phyloP scores from a whole-genome alignment of 2,329 filamentous ascomycete genomes.

The Pyricularia pennisetigena region DNA sequence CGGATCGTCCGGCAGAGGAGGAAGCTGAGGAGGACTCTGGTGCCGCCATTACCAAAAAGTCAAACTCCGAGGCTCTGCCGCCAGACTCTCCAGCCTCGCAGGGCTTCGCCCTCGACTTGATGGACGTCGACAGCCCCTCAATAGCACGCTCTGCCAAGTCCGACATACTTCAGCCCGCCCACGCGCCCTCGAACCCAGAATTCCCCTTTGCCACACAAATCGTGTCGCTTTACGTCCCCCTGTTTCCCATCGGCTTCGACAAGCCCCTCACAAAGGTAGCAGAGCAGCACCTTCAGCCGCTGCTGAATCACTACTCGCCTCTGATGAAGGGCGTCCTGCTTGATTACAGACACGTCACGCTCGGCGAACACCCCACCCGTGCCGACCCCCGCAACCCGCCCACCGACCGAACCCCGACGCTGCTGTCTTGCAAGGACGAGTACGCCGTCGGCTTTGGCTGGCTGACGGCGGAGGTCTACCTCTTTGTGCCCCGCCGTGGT shows the following conservation, averaged over 20 bases:
- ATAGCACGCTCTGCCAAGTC: slow-evolving; percentile 14
- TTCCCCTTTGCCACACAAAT: slow-evolving; percentile 74
- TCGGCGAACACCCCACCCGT: slow-evolving; percentile 50
- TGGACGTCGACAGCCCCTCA: slow-evolving; percentile 28
- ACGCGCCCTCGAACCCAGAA: slow-evolving; percentile 26
- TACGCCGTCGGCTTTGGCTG: slow-evolving; percentile 81
- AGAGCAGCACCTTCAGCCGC: slow-evolving; percentile 64
- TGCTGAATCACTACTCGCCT: slow-evolving; percentile 68
- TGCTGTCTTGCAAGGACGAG: slow-evolving; percentile 56
- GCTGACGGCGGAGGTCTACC: slow-evolving; percentile 76
- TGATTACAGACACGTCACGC: slow-evolving; percentile 57
- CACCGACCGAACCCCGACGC: slow-evolving; percentile 34
- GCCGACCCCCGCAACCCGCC: slow-evolving; percentile 29
- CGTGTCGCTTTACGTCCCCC: slow-evolving; percentile 68
- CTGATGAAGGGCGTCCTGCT: slow-evolving; percentile 66
- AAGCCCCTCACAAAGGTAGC: slow-evolving; percentile 61
- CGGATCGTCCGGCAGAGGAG: slow-evolving; percentile 10
- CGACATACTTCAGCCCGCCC: slow-evolving; percentile 22
- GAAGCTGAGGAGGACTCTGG: slow-evolving; percentile 13
- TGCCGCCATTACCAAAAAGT: slow-evolving; percentile 14
- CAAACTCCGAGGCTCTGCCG: slow-evolving; percentile 2
- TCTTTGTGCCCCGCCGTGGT: slow-evolving; percentile 69
- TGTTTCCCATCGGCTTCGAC: slow-evolving; percentile 61
- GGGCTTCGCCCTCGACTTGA: slow-evolving; percentile 19
- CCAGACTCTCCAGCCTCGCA: slow-evolving; percentile 4